Evolutionary conservation across 331 rosid species (phyloP).

Genomic region (Phaseolus coccineus): DNA sequence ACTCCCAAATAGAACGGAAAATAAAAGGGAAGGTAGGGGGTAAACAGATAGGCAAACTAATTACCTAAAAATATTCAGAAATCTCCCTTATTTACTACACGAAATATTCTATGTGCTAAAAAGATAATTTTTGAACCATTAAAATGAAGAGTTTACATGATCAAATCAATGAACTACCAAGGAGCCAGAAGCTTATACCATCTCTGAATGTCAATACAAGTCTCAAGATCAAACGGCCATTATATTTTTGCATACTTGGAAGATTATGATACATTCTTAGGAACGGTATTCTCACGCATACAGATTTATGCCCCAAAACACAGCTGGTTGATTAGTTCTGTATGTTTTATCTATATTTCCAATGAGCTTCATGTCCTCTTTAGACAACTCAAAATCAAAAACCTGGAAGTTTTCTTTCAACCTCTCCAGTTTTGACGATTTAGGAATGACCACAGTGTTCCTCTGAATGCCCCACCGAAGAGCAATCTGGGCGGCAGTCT

Average conservation of each 20-base stretch:
- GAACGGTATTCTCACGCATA: conserved; percentile 57
- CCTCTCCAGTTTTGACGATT: conserved; percentile 75
- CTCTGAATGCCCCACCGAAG: conserved; percentile 86
- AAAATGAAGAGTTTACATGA: conserved; percentile 19
- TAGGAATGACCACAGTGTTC: conserved; percentile 78
- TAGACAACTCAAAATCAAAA: conserved; percentile 66
- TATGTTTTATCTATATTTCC: conserved; percentile 46
- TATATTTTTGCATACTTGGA: conserved; percentile 8
- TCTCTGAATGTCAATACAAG: conserved; percentile 21
- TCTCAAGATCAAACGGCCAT: neutral
- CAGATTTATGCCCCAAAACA: conserved; percentile 69
- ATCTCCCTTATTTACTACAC: neutral
- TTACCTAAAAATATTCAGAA: conserved; percentile 6
- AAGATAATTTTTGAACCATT: conserved; percentile 21
- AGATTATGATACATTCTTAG: conserved; percentile 13
- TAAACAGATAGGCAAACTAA: conserved; percentile 2
- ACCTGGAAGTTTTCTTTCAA: conserved; percentile 76
- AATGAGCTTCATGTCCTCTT: conserved; percentile 52
- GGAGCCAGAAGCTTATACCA: conserved; percentile 11
- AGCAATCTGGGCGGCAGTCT: conserved; percentile 71
- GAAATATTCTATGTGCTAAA: neutral
- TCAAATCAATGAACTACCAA: conserved; percentile 10
- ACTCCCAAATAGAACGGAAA: neutral
- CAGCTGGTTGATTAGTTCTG: conserved; percentile 56
- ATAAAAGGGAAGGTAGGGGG: neutral